Base-by-base conservation (phyloP, 31 red algal species). In the Odonthalia washingtoniensis region DNA sequence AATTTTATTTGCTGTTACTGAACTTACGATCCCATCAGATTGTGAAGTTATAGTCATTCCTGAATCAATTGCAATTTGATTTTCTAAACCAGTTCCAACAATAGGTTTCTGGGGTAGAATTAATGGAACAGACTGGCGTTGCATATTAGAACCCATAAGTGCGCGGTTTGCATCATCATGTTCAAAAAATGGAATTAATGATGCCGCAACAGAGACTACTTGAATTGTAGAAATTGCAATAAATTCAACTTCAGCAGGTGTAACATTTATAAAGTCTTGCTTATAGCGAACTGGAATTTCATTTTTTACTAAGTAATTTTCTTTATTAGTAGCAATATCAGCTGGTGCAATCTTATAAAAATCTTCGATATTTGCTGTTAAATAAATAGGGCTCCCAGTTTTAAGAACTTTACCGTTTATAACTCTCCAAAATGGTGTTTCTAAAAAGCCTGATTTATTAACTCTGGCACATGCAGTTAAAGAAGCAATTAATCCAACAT, bases 361-460 rank as follows among this genome's bases (percentile, higher is more conserved):
- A 67, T 82, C 78, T 63, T 82, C 78, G n/a, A 57, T 61, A 36
- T 82, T 43, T 38, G 78, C 78, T 35, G 78, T 68, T 67, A 82
- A 82, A 82, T 82, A 82, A 82, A 82, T 67, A 82, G 61, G 72
- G 3, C 38, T 43, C 14, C 40, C 72, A 41, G 32, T 75, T 37
- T 67, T 67, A 4, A 67, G 4, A 67, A 75, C 72, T 75, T 75
- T 37, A 40, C 72, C 72, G 17, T 75, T 43, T 37, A 75, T 75
- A 43, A 75, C 72, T 37, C 72, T 2, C 40, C 72, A 43, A 75
- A 41, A 75, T 4, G 72, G 72, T 4, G 72, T 41, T 43, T 75
- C 72, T 37, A 75, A 37, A 75, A 75, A 75, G 3, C 72, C 72
- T 4, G 5, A 75, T 14, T 75, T 43, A 75, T 75, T 75, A 37